These are phyloP conservation scores for Avena eriantha DNA, from an alignment of 176 grass and related monocot species.

Conservation along the genomic window DNA sequence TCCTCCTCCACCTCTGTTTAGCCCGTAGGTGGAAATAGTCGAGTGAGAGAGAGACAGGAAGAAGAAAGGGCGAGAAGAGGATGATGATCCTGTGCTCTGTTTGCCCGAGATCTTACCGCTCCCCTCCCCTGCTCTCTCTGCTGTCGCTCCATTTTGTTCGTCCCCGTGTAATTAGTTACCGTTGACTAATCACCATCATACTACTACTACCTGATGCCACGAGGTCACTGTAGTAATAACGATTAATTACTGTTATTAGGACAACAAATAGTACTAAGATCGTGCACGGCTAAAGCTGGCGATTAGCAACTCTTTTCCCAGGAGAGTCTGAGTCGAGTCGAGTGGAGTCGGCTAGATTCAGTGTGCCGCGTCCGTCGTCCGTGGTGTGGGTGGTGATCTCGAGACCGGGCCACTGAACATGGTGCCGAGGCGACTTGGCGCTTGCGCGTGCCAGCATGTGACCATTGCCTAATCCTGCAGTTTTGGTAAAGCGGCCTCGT, in stretches of 20 bases:
- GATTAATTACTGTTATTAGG: neutral
- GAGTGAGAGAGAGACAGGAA: slow-evolving; percentile 23
- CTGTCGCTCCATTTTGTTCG: slow-evolving; percentile 63
- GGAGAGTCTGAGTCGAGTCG: neutral
- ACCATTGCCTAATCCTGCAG: slow-evolving; percentile 44
- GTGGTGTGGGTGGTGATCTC: neutral
- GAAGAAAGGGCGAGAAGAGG: slow-evolving; percentile 1
- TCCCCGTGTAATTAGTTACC: slow-evolving; percentile 56
- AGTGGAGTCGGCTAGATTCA: slow-evolving; percentile 8
- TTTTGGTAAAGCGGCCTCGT: slow-evolving; percentile 36
- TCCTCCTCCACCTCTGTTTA: slow-evolving; percentile 38
- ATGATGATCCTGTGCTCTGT: slow-evolving; percentile 6
- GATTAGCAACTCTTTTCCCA: neutral
- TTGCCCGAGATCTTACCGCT: slow-evolving; percentile 1
- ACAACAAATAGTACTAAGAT: neutral
- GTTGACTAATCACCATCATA: slow-evolving; percentile 47
- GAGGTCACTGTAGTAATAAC: neutral
- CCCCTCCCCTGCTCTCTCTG: neutral
- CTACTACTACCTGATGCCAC: slow-evolving; percentile 19
- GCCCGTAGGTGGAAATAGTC: slow-evolving; percentile 56
- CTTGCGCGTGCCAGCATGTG: slow-evolving; percentile 50
- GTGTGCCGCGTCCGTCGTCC: neutral
- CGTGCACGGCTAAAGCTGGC: neutral
- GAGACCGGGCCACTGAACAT: slow-evolving; percentile 26
- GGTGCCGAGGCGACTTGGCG: slow-evolving; percentile 24